These are phyloP conservation scores for Xylariaceae sp. DNA, from an alignment of 2,329 filamentous ascomycete genomes.

Conservation along the genomic window DNA sequence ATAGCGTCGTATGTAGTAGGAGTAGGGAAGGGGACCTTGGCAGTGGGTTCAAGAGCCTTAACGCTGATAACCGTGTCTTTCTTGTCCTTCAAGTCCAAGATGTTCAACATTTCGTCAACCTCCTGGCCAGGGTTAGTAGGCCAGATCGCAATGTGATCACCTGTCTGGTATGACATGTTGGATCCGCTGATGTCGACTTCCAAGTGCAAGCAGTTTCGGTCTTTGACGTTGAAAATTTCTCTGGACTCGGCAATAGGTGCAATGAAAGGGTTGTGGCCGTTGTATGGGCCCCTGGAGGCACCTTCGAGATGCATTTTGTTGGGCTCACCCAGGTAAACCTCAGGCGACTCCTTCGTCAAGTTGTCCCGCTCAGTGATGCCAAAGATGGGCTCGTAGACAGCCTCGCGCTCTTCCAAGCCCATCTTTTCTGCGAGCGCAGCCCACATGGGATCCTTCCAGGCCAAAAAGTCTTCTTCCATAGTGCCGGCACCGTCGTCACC, in stretches of 20 bases:
- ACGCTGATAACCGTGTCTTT: constrained; percentile 77
- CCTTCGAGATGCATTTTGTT: constrained; percentile 94
- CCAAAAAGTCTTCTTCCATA: constrained; percentile 98
- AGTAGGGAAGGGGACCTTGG: constrained; percentile 95
- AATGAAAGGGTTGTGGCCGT: constrained; percentile 94
- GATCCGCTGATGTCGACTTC: constrained; percentile 88
- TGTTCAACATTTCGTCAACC: constrained; percentile 80
- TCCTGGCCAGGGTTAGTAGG: constrained; percentile 90
- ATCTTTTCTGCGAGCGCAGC: constrained; percentile 73
- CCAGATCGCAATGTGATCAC: constrained; percentile 96
- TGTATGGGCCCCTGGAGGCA: constrained; percentile 79
- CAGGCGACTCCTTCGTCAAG: constrained; percentile 65
- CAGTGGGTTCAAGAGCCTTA: constrained; percentile 88
- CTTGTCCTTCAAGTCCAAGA: constrained; percentile 72
- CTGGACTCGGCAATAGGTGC: constrained; percentile 87
- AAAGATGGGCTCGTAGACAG: constrained; percentile 91
- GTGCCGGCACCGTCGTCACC: constrained; percentile 97
- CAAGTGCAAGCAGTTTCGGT: constrained; percentile 93
- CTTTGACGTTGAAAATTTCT: constrained; percentile 84
- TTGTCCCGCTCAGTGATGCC: constrained; percentile 71
- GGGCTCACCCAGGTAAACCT: constrained; percentile 92
- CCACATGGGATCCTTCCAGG: constrained; percentile 99
- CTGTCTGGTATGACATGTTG: constrained; percentile 88
- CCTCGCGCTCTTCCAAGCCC: constrained; percentile 89
- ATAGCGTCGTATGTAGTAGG: constrained; percentile 95